Evolutionary conservation across 164 flowering plant species (phyloP), one percentile per base, ranked within the genome.

Genomic region (Amborella trichopoda): DNA sequence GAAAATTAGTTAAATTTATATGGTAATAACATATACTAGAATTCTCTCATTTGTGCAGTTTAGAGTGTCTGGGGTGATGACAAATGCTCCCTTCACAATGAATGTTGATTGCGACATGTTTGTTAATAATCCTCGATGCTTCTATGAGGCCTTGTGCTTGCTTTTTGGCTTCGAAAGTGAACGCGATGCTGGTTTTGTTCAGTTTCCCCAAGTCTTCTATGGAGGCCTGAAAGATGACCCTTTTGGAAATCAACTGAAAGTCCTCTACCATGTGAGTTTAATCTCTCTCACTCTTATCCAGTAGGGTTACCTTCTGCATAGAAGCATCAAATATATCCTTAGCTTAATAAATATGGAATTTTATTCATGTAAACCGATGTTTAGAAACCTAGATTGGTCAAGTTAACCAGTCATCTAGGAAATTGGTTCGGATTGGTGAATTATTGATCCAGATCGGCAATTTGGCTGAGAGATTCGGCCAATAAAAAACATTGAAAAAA

Each of bases 81-180:
- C 87, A 3, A 83, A 80, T 60, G 75, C 93, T 0, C 83, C 88
- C 0, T 63, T 64, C 55, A 77, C 76, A 68, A 61, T 83, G 5
- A 83, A 83, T 48, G 74, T 80, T 17, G 88, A 83, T 53, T 83
- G 93, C 23, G 88, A 83, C 54, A 77, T 80, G 88, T 72, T 44
- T 23, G 71, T 24, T 3, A 80, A 80, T 55, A 72, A 80, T 46
- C 73, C 93, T 9, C 55, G 64, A 37, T 40, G 68, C n/a, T 46
- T 71, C 32, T 61, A 57, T 14, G 71, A 72, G 8, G 77, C 88
- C 12, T 68, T 83, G 77, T 80, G 83, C 46, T 10, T 70, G 1
- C 42, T 76, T 1, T 58, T 80, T 0, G 80, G 66, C 3, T 23
- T 23, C 36, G 40, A 61, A 13, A 32, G 37, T 0, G 73, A 72